Evolutionary conservation across 345 rosid species (phyloP), one percentile per base, ranked within the genome.

Genomic region (Gossypium thurberi): DNA sequence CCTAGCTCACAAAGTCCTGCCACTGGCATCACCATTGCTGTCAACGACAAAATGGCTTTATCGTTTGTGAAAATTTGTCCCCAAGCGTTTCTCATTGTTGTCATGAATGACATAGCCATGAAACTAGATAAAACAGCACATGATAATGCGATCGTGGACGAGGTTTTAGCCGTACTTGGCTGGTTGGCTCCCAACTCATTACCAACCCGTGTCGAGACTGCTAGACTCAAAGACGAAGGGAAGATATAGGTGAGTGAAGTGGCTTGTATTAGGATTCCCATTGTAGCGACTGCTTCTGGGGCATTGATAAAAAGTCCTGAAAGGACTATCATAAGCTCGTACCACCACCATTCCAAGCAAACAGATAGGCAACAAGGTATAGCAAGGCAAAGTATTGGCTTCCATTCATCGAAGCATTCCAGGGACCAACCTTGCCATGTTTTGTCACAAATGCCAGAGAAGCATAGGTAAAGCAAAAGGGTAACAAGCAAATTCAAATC

Each of bases 331-430:
- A 88, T 88, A 17, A 84, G 78, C 73, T 88, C 89, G 13, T 88
- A 88, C 89, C 90, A 84, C 89, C 90, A 86, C 92, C 89, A 86
- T 50, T 88, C 92, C 33, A 88, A 66, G 77, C 89, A 86, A 15
- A 88, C 83, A 4, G 88, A 84, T 10, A 81, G 5, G 62, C 88
- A 84, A 50, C 86, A 82, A 0, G 87, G 90, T 25, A 88, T 72
- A 5, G 92, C 90, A 5, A 84, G 37, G 9, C 65, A 43, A 46
- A 88, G 82, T 50, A 88, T 79, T 0, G 85, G 82, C 23, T 65
- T 81, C 87, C 84, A 88, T 66, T 82, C 85, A 0, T 10, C 42
- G 12, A 84, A 83, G 76, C 86, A 84, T 42, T 73, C 73, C 14
- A 78, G 43, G 0, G 88, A 81, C 84, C 85, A 84, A 2, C 85